Base-by-base conservation (phyloP, 1,284 basidiomycete species). In the Rhodotorula sp. region DNA sequence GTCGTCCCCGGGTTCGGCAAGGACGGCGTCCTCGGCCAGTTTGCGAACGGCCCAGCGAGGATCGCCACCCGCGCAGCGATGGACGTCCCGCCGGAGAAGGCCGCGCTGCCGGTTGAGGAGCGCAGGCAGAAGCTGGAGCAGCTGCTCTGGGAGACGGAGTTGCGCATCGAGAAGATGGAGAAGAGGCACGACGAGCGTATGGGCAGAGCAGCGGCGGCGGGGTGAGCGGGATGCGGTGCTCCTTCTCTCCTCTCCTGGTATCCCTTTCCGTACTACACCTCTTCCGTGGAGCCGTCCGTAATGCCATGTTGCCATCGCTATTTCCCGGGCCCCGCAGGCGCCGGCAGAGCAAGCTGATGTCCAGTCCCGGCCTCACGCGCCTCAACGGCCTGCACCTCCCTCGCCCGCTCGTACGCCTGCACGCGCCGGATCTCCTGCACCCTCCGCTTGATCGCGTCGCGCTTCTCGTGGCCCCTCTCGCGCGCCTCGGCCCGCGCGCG, bases 371-470 rank as follows among this genome's bases (percentile, higher is more conserved):
- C 46, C n/a, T 39, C 37, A 1, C 37, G 36, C 6, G 46, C 48
- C 53, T 70, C 71, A 25, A 72, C 61, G 22, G 55, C 62, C 44
- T 75, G 55, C 36, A 72, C 51, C n/a, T 70, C 55, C 13, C n/a
- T 21, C 8, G 71, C 71, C 12, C 69, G 68, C 13, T 75, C 68
- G 53, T 50, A 66, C 29, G 74, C 74, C 41, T 66, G 64, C 32
- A 65, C 66, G 3, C 64, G 44, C 50, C 70, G 60, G 12, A 73
- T 70, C 54, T 75, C 60, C 58, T 60, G 37, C 15, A 72, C 74
- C 17, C 71, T 60, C 0, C 67, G 67, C 71, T 36, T 57, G 39
- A 75, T 66, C 10, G 74, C 74, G 17, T 75, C 74, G 17, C 66
- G 56, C 46, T 73, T 75, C n/a, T 69, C 65, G 21, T 63, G 59